Base-by-base conservation (phyloP, 2,329 filamentous ascomycete species). In the Aspergillus calidoustus region DNA sequence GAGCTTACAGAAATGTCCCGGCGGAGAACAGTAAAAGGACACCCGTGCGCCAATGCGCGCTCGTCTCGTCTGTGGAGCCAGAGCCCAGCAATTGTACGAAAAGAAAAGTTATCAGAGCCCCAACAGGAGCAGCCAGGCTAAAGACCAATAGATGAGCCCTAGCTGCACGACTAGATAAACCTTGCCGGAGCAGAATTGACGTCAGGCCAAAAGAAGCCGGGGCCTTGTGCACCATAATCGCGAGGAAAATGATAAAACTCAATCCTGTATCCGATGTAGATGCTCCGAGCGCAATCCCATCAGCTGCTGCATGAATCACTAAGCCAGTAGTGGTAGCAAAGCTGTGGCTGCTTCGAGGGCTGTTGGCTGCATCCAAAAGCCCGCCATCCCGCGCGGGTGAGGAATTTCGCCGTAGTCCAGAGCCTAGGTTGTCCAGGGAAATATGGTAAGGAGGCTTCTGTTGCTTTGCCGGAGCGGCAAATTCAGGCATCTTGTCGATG, bases 201-300 rank as follows among this genome's bases (percentile, higher is more conserved):
- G 94, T 98, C 52, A 99, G 81, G 0, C 95, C 95, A 79, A 99
- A 99, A 0, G 95, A 93, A 1, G 95, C 95, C 0, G 93, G 94
- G 1, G 93, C 94, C 80, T 98, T 99, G 78, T 99, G 95, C 6
- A 98, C 87, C 91, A 99, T 96, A 68, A 99, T 95, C 11, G 95
- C 95, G 46, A 97, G 79, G 76, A 99, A 99, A 44, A 99, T 92
- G 69, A 99, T 91, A 63, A 98, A 87, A 41, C 91, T 92, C 11
- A 99, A 81, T 61, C 90, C 89, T 64, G 87, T 87, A 68, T 92
- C 89, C 4, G 91, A 89, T 3, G 90, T 91, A 0, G 93, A 97
- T 25, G 95, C 95, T 23, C 95, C 95, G 79, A 99, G 89, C 2
- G 95, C 95, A 64, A 99, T 97, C 17, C 95, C 95, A 72, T 99